Conservation (phyloP, 371 early-diverging fungal genomes). For the Syncephalastrum contaminatum region DNA sequence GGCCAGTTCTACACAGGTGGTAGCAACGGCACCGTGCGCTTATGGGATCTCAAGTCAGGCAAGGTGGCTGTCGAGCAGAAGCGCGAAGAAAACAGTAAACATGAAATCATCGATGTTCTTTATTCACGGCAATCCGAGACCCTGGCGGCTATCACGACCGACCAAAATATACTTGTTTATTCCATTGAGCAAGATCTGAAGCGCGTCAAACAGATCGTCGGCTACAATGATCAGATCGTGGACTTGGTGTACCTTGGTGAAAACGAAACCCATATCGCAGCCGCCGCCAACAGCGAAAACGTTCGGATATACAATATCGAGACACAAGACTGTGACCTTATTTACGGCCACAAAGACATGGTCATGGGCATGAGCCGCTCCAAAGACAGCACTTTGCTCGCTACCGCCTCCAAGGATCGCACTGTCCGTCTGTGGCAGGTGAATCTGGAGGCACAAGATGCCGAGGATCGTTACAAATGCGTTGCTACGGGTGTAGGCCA, state of each 20-base stretch:
- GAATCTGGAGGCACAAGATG: conserved; percentile 44
- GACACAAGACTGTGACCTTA: conserved; percentile 78
- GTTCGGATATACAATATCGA: conserved; percentile 82
- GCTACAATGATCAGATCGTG: conserved; percentile 94
- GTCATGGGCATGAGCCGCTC: conserved; percentile 78
- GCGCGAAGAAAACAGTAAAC: conserved; percentile 61
- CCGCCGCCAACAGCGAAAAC: conserved; percentile 91
- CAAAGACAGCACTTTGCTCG: conserved; percentile 65
- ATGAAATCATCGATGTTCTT: conserved; percentile 67
- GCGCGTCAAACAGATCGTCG: conserved; percentile 82
- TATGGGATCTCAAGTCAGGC: conserved; percentile 73
- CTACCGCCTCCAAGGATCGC: conserved; percentile 90
- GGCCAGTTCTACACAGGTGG: conserved; percentile 85
- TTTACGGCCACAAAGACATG: conserved; percentile 88
- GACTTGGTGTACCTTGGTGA: conserved; percentile 81
- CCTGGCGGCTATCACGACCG: conserved; percentile 77
- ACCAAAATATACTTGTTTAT: conserved; percentile 88
- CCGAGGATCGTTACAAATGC: conserved; percentile 38
- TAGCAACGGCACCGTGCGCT: conserved; percentile 68
- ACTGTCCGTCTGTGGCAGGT: conserved; percentile 80
- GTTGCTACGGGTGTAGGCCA: conserved; percentile 86
- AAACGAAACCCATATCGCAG: conserved; percentile 73
- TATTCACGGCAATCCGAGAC: conserved; percentile 57
- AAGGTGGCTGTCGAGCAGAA: conserved; percentile 60
- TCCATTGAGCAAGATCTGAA: conserved; percentile 50